A percentile compares a stretch with the other conserved stretches of the same genome.
phyloP scores from a whole-genome alignment of 108 stramenopile species.

The Nitzschia palea region DNA sequence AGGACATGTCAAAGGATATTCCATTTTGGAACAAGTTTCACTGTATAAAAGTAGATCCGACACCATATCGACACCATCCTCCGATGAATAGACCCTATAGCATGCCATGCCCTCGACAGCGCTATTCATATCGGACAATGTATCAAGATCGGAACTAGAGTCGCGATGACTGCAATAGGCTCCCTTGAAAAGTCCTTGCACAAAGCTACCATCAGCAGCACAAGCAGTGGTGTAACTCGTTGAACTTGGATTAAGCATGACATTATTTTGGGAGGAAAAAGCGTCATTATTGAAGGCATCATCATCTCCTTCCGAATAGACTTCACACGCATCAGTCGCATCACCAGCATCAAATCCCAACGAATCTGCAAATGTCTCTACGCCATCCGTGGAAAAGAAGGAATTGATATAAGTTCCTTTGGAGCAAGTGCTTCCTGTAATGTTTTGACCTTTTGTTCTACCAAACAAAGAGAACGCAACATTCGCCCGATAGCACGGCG shows the following conservation, averaged over 20 bases:
- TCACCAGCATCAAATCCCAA: conserved; percentile 20
- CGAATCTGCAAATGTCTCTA: conserved; percentile 17
- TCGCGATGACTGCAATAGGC: conserved; percentile 14
- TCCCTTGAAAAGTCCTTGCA: conserved; percentile 17
- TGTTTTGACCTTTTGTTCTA: conserved; percentile 19
- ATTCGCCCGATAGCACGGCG: conserved; percentile 53
- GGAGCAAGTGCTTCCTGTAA: conserved; percentile 16
- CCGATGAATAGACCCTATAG: conserved; percentile 4
- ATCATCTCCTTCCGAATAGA: conserved; percentile 8
- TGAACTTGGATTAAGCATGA: conserved; percentile 7
- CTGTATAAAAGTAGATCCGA: conserved; percentile 9
- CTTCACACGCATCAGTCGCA: conserved; percentile 9
- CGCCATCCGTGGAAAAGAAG: conserved; percentile 39
- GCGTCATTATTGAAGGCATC: neutral
- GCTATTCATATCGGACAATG: conserved; percentile 12
- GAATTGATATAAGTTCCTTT: conserved; percentile 47
- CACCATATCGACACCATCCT: conserved; percentile 1
- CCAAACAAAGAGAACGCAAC: conserved; percentile 61
- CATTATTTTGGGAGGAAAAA: neutral
- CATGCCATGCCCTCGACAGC: conserved; percentile 11
- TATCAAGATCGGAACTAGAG: neutral
- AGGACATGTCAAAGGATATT: conserved; percentile 22
- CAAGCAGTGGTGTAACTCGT: conserved; percentile 27
- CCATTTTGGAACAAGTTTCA: conserved; percentile 10
- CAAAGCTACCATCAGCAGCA: conserved; percentile 21